Percentiles rank a stretch among this genome's conserved stretches.
phyloP scores from a whole-genome alignment of 495 filamentous ascomycete genomes.

The Penicillium atrosanguineum region DNA sequence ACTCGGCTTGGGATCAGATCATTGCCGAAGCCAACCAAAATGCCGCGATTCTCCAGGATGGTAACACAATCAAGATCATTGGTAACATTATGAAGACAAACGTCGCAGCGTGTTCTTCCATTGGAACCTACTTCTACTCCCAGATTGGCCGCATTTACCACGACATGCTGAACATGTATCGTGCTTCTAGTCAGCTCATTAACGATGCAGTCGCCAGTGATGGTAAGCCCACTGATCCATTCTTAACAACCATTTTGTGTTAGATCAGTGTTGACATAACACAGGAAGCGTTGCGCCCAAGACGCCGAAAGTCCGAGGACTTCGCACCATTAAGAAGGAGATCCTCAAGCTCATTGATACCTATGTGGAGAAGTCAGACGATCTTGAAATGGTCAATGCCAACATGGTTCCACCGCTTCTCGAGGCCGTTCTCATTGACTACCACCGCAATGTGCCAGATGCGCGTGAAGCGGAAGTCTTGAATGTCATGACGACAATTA shows the following conservation, averaged over 20 bases:
- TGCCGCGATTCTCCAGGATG: slow-evolving; percentile 79
- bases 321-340: slow-evolving; percentile 98
- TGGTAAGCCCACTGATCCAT: slow-evolving; percentile 50
- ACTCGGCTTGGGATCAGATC: slow-evolving; percentile 91
- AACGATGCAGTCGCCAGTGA: slow-evolving; percentile 85
- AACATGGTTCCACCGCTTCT: slow-evolving; percentile 97
- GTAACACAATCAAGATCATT: slow-evolving; percentile 94
- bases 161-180: slow-evolving; percentile 99
- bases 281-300: slow-evolving; percentile 90
- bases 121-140: slow-evolving; percentile 97
- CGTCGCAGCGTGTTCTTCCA: slow-evolving; percentile 92
- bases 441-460: slow-evolving; percentile 94
- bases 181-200: slow-evolving; percentile 91
- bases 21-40: slow-evolving; percentile 80
- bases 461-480: slow-evolving; percentile 95
- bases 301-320: slow-evolving; percentile 90
- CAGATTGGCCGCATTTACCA: slow-evolving; percentile 97
- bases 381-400: slow-evolving; percentile 84
- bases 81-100: slow-evolving; percentile 99
- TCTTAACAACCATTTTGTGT: not conserved
- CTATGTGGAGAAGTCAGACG: slow-evolving; percentile 96
- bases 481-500: slow-evolving; percentile 96
- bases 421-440: slow-evolving; percentile 91
- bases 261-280: not conserved
- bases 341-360: slow-evolving; percentile 97